phyloP scores from a whole-genome alignment of 1,139 yeast species.

The Blastobotrys malaysiensis region DNA sequence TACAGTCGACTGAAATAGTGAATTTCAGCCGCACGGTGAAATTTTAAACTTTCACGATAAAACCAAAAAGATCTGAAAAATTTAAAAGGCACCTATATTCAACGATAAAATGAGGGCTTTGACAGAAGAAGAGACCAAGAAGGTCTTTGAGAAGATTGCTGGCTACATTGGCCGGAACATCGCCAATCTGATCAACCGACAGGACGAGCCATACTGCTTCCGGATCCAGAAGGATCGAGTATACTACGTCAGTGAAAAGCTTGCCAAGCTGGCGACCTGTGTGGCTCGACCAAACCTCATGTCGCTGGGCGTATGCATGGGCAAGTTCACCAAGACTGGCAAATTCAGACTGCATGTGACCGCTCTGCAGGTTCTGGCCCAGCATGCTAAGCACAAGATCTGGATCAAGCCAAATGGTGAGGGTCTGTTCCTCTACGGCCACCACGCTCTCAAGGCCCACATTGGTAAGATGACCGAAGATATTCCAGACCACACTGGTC shows the following conservation, averaged over 20 bases:
- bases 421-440: constrained; percentile 96
- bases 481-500: constrained; percentile 97
- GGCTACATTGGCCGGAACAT: constrained; percentile 95
- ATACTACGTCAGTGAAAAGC: constrained; percentile 78
- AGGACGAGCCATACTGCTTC: constrained; percentile 89
- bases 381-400: constrained; percentile 85
- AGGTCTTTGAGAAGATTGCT: constrained; percentile 92
- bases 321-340: constrained; percentile 96
- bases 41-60: not conserved
- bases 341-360: constrained; percentile 94
- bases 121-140: constrained; percentile 95
- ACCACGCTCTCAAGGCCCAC: constrained; percentile 94
- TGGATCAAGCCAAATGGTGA: constrained; percentile 98
- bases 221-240: constrained; percentile 95
- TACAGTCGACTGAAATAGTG: not conserved
- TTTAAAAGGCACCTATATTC: not conserved
- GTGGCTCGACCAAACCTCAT: constrained; percentile 83
- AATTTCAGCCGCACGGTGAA: not conserved
- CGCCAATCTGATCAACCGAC: constrained; percentile 77
- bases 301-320: constrained; percentile 90
- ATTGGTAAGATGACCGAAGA: constrained; percentile 96
- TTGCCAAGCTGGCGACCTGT: constrained; percentile 84
- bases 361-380: constrained; percentile 74
- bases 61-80: constrained; percentile 1
- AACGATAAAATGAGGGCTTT: constrained; percentile 71